Base-by-base conservation (phyloP, 495 filamentous ascomycete species). In the Lasiosphaeria hispida region DNA sequence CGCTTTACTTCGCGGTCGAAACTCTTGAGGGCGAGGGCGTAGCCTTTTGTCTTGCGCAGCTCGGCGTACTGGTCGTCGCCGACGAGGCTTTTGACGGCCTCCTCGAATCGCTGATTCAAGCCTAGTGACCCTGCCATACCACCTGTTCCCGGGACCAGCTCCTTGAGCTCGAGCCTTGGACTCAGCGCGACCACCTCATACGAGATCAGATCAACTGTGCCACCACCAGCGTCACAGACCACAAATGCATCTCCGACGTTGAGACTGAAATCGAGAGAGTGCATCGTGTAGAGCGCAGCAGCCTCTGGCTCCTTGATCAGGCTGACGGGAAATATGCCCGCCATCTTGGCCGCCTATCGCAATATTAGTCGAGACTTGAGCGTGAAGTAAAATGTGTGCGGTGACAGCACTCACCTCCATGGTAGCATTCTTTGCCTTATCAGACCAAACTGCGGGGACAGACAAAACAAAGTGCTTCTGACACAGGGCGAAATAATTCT, bases 271-370 rank as follows among this genome's bases (percentile, higher is more conserved):
- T 75, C 65, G 59, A 75, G 51, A n/a, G 55, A 58, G 54, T 75
- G 70, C 10, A 79, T 61, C 0, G 74, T 75, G 59, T 77, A 78
- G 40, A 78, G 63, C 14, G 77, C 77, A 7, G 77, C 77, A 11
- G 77, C 77, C 58, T 80, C 78, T 6, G 78, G 77, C 53, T 79
- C 76, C 19, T 74, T 80, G 35, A 77, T 74, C 48, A 80, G 43
- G 7, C 58, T 64, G 30, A 76, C 58, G 7, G 70, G 64, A 10
- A 35, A 53, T 14, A 73, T 60, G 0, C 68, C 68, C 0, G 68
- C 70, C 30, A 34, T 23, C 43, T 61, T 66, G 6, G 69, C 67
- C 2, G 67, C 71, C 62, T 70, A 39, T 10, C 38, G 18, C 14
- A 1, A n/a, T 2, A n/a, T 35, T n/a, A 5, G 30, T 34, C 8